Percentiles rank a stretch among this genome's conserved stretches.
Evolutionary conservation across 306 rosid genomes (phyloP).

Genomic region (Fagus crenata): DNA sequence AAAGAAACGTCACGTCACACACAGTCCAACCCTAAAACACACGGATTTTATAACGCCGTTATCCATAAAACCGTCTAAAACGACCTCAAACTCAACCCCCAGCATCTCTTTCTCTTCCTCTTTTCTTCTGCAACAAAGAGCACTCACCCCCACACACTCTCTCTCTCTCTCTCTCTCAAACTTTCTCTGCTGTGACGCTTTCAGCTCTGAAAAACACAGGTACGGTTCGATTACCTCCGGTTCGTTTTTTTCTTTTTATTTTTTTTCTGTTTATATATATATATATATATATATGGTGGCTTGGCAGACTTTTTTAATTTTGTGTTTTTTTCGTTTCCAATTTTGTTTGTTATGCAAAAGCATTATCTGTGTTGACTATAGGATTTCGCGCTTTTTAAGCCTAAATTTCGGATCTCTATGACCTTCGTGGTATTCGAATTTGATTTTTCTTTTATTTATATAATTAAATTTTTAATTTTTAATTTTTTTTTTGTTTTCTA

Average conservation of each 20-base stretch:
- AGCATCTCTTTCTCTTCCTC: neutral
- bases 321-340: neutral
- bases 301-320: neutral
- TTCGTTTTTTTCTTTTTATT: conserved; percentile 14
- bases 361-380: conserved; percentile 7
- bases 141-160: conserved; percentile 11
- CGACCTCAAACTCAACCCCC: conserved; percentile 7
- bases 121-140: conserved; percentile 8
- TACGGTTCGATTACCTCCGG: conserved; percentile 25
- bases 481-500: conserved; percentile 11
- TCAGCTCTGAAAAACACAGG: neutral
- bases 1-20: neutral
- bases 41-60: conserved; percentile 30
- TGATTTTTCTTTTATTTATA: neutral
- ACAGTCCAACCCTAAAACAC: too few species aligned
- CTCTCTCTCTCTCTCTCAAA: conserved; percentile 7
- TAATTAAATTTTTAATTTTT: neutral
- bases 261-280: neutral
- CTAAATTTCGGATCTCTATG: conserved; percentile 34
- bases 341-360: neutral
- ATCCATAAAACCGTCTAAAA: conserved; percentile 21
- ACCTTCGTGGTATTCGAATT: conserved; percentile 18
- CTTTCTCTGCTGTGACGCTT: conserved; percentile 7
- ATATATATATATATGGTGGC: too few species aligned
- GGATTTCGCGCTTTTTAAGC: conserved; percentile 27